These are phyloP conservation scores for Madurella fahalii DNA, from an alignment of 2,329 filamentous ascomycete genomes.

Conservation along the genomic window DNA sequence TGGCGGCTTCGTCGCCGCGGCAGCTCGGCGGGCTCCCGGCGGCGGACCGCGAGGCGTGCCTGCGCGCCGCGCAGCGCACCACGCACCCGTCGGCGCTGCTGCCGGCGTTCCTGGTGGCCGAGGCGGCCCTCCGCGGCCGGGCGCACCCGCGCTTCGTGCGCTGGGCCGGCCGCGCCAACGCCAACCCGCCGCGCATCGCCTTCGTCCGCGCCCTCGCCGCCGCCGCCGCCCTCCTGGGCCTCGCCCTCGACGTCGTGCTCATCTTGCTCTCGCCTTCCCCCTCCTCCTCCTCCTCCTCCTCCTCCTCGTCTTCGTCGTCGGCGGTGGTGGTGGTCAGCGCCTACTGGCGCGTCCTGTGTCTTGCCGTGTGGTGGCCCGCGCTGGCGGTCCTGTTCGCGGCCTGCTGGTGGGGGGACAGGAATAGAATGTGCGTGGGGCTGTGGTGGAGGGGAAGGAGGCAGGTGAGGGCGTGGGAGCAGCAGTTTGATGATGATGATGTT, in stretches of 20 bases:
- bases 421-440: conserved; percentile 35
- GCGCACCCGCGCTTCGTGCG: conserved; percentile 39
- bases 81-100: conserved; percentile 44
- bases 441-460: conserved; percentile 32
- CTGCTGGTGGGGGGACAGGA: conserved; percentile 21
- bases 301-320: too few relatives aligned
- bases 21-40: conserved; percentile 37
- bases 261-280: conserved; percentile 29
- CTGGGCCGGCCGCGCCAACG: conserved; percentile 36
- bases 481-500: conserved; percentile 30
- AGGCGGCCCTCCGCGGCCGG: conserved; percentile 34
- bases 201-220: conserved; percentile 29
- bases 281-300: not conserved
- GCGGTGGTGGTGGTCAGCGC: too few relatives aligned
- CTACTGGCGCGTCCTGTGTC: conserved; percentile 29
- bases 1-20: conserved; percentile 33
- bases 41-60: conserved; percentile 36
- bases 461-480: conserved; percentile 38
- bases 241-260: conserved; percentile 32
- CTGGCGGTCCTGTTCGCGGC: conserved; percentile 33
- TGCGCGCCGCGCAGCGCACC: conserved; percentile 38
- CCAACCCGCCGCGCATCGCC: conserved; percentile 33
- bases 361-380: conserved; percentile 35
- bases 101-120: conserved; percentile 36
- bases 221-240: conserved; percentile 24